Evolutionary conservation across 139 green algal species (phyloP).

Genomic region (Tetraselmis chui): DNA sequence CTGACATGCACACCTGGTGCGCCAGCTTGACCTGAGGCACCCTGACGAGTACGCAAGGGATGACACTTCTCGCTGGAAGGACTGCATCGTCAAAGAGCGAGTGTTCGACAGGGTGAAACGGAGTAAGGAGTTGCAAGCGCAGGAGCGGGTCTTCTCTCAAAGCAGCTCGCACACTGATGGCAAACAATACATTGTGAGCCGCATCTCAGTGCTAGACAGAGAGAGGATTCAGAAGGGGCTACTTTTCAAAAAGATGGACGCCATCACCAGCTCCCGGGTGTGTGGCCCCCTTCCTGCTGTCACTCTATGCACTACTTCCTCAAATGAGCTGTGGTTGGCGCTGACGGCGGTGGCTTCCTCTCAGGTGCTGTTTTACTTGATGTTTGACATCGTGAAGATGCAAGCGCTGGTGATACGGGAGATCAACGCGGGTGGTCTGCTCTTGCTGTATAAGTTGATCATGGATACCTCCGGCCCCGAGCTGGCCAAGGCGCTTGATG

Average conservation of each 20-base stretch:
- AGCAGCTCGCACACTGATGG: no score
- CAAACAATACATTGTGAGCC: neutral
- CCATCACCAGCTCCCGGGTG: neutral
- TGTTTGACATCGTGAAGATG: neutral
- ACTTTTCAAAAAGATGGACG: neutral
- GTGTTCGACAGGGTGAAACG: neutral
- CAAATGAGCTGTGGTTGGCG: no score
- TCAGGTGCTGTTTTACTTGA: neutral
- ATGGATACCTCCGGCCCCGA: neutral
- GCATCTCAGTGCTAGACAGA: neutral
- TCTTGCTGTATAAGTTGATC: neutral
- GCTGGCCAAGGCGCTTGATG: neutral
- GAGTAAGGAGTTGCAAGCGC: neutral
- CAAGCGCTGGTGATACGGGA: neutral
- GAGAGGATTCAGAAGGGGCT: neutral
- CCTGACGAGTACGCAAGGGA: neutral
- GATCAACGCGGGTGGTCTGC: neutral
- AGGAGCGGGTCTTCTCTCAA: no score
- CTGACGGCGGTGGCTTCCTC: no score
- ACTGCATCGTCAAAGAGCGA: neutral
- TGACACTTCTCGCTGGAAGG: neutral
- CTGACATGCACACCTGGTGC: no score
- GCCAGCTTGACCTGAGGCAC: neutral
- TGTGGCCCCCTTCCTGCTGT: no score
- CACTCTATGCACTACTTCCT: no score